phyloP scores from a whole-genome alignment of 345 rosid species.

The Reutealis trisperma region DNA sequence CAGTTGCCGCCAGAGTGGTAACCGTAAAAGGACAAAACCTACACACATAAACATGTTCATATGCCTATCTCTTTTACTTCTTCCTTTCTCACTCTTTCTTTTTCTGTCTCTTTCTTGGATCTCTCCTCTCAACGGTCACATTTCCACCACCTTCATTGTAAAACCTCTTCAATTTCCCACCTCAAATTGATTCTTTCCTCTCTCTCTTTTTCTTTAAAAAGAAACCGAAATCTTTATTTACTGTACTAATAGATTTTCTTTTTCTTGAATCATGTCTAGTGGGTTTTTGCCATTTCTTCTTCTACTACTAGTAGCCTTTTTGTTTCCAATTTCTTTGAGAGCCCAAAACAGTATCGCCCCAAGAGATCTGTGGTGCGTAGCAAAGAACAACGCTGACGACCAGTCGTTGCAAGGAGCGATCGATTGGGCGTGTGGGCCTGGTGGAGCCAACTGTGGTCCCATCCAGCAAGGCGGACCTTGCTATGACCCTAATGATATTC shows the following conservation, averaged over 20 bases:
- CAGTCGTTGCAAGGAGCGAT: constrained; percentile 62
- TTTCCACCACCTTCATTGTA: background rate
- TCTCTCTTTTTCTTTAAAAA: background rate
- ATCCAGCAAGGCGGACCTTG: constrained; percentile 73
- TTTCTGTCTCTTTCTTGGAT: constrained; percentile 3
- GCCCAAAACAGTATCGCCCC: constrained; percentile 32
- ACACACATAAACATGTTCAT: background rate
- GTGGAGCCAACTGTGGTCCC: constrained; percentile 58
- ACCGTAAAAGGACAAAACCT: background rate
- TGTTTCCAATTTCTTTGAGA: background rate
- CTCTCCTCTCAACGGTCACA: constrained; percentile 22
- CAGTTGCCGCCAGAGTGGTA: constrained; percentile 6
- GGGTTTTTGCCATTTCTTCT: background rate
- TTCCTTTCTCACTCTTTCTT: background rate
- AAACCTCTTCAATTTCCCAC: background rate
- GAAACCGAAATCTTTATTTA: background rate
- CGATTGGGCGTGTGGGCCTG: constrained; percentile 81
- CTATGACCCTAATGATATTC: constrained; percentile 56
- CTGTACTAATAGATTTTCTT: background rate
- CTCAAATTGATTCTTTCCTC: constrained; percentile 3
- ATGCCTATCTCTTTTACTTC: background rate
- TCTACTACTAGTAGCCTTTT: background rate
- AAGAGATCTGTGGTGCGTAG: constrained; percentile 83
- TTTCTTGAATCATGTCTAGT: background rate
- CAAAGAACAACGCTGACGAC: constrained; percentile 85